Evolutionary conservation across 1,284 basidiomycete species (phyloP), one percentile per base, ranked within the genome.

Genomic region (Ceratobasidium sp.): DNA sequence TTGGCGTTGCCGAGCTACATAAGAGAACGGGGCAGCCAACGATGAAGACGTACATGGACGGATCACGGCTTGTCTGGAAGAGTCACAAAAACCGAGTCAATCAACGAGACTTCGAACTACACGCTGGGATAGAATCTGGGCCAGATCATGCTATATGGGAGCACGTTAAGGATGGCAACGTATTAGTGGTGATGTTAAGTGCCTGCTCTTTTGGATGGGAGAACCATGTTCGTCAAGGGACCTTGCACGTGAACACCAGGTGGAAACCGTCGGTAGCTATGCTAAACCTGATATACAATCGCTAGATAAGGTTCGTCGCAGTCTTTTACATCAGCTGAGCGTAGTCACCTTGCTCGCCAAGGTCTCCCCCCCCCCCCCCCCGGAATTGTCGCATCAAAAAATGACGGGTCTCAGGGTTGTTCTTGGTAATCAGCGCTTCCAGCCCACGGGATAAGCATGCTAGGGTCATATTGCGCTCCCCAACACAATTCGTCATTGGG

Each of bases 241-340:
- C 26, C 20, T 9, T 72, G 4, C 12, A 40, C 15, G 28, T 72
- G 12, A 42, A n/a, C 55, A 72, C 70, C 13, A 12, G 70, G 40
- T 72, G 70, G 70, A n/a, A 60, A 23, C 70, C 70, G 2, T 61
- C 70, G 7, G 40, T 44, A 23, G 55, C 55, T 7, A 72, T 72
- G 68, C 49, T 73, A 1, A 55, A 51, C 55, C 68, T 61, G 20
- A n/a, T 33, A 39, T 69, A 56, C 23, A n/a, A 40, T 60, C 33
- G 60, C 1, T 44, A 58, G 55, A 55, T 42, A 18, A 15, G 33
- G 15, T 10, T 33, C 28, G 33, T 33, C 33, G 33, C 33, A 33
- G 33, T 33, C 33, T 33, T 33, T 33, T 33, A 33, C 33, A 33
- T 33, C 33, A 33, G 33, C 33, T 33, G 33, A 33, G 4, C 33